Evolutionary conservation across 768 basidiomycete genomes (phyloP), one percentile per base, ranked within the genome.

Genomic region (Lentinus brumalis): DNA sequence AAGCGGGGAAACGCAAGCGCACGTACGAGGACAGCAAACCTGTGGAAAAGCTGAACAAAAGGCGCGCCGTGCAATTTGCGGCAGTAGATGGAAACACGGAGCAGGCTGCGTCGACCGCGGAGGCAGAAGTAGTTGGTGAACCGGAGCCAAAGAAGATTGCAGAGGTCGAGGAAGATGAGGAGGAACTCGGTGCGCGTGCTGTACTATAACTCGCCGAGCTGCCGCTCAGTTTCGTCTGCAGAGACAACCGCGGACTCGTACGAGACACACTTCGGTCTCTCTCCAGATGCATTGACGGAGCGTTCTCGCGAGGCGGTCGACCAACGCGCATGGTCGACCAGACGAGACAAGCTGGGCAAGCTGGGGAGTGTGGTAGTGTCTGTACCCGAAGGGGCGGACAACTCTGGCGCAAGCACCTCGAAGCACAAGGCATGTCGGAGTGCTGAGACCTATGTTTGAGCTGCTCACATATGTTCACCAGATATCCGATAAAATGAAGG

Each of bases 251-350:
- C 65, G 55, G 81, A 87, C 66, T 72, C 78, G 52, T 92, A 93
- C 68, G 90, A 93, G 66, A 74, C 71, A 10, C 93, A 95, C 69
- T 95, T 92, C 71, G 92, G 91, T 10, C 67, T 80, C 14, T 76
- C 78, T 5, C 82, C 92, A 4, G 57, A 74, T n/a, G 68, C 77
- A 26, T 71, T 91, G 21, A 78, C 84, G 0, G 82, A 81, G 40
- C 67, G 70, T 32, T 80, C 79, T 15, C 80, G 86, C 56, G 68
- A 74, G 11, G 75, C 82, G 5, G 86, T 83, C 0, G 86, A 90
- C 52, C 72, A 79, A 47, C 73, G 77, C 5, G 71, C 79, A 21
- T 95, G 92, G 92, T 79, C 70, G 16, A 76, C 74, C 16, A 76
- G 76, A 0, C 78, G 79, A 66, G 78, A 77, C 52, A 81, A 75